Conservation (phyloP, 108 stramenopile genomes). For the Cylindrotheca closterium region DNA sequence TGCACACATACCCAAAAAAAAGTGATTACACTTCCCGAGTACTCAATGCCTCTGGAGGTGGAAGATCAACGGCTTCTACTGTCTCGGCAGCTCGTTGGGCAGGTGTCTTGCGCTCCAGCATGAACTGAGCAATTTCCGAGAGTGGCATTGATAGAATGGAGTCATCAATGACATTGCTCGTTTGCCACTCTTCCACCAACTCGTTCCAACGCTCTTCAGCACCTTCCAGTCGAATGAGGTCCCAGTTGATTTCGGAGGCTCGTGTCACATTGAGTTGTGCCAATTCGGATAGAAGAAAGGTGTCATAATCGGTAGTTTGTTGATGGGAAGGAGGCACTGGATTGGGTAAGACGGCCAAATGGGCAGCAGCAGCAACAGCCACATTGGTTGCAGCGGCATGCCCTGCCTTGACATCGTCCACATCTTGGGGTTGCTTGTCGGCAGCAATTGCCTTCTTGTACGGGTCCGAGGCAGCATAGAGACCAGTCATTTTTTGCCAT, state of each 20-base stretch:
- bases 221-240: constrained; percentile 11
- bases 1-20: neutral
- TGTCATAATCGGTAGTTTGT: constrained; percentile 20
- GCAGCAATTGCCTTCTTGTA: neutral
- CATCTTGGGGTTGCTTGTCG: constrained; percentile 3
- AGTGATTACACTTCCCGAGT: constrained; percentile 3
- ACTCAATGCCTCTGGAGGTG: constrained; percentile 6
- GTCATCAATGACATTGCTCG: constrained; percentile 17
- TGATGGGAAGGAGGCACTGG: neutral
- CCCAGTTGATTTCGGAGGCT: constrained; percentile 35
- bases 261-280: neutral
- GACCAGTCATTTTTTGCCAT: constrained; percentile 46
- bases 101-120: constrained; percentile 31
- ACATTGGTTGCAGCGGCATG: constrained; percentile 6
- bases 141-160: constrained; percentile 20
- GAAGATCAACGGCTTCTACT: constrained; percentile 56
- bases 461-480: neutral
- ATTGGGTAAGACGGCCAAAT: neutral
- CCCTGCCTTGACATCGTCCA: neutral
- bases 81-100: constrained; percentile 58
- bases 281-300: constrained; percentile 25
- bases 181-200: constrained; percentile 48
- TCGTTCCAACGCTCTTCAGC: constrained; percentile 46
- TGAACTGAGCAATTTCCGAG: constrained; percentile 31
- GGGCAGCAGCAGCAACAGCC: constrained; percentile 2